Evolutionary conservation across 1,139 yeast genomes (phyloP), one percentile per base, ranked within the genome.

Genomic region (Candida gigantensis): DNA sequence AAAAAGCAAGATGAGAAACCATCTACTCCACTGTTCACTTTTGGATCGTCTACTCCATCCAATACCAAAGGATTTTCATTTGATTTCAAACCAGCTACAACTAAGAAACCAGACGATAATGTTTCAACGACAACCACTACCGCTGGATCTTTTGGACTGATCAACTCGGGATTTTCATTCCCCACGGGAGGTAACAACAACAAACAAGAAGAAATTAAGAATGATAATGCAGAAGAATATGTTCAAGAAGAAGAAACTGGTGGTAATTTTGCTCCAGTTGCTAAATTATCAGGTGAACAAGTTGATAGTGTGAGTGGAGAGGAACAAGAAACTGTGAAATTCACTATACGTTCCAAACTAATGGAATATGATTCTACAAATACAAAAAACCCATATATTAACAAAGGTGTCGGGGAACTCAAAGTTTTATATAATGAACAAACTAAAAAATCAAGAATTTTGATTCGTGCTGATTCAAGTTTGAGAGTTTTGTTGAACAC

Each of bases 401-500:
- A 78, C 14, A 76, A 77, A 48, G 97, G 97, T 6, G 68, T 89
- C 2, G 98, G 98, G 3, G 89, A 83, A 36, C 67, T 90, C 48
- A 84, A 87, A 51, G 68, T 92, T 9, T 66, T 90, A 43, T 78
- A 74, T 41, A 74, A 82, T 50, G 72, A 72, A 35, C 71, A 66
- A 2, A 75, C 79, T 3, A 61, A 68, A 2, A 87, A 87, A 56
- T 59, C 81, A 2, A 79, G 98, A 54, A 65, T 87, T 10, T 64
- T 92, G 29, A 73, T 92, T 17, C 79, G 97, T 52, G 87, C 96
- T 0, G 97, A 90, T 41, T 96, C 96, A 26, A 80, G 90, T 28
- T 84, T 85, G 32, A 73, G 94, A 48, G 81, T 89, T n/a, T 59
- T 92, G 29, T 65, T 92, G 43, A 92, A 92, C 57, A 67, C 81